A percentile compares a stretch with the other conserved stretches of the same genome.
Evolutionary conservation across 495 filamentous ascomycete genomes (phyloP).

Genomic region (Penicillium riverlandense): DNA sequence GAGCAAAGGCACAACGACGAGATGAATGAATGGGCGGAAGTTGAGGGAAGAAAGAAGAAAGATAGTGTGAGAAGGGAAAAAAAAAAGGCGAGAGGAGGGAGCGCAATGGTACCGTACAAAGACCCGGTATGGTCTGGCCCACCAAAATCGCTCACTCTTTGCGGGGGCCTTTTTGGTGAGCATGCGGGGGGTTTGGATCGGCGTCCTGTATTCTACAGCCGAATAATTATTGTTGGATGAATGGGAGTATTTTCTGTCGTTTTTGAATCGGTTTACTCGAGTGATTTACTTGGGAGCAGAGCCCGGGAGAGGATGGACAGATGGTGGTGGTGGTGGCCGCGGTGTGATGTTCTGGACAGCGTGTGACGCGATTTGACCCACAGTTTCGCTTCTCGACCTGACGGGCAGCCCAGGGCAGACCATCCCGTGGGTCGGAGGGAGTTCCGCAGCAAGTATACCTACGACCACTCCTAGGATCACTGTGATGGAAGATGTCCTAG

Average conservation of each 20-base stretch:
- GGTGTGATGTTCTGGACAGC: neutral
- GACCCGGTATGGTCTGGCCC: conserved; percentile 19
- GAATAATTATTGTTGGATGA: no score
- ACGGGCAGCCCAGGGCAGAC: no score
- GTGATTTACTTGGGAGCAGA: no score
- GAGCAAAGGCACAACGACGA: conserved; percentile 2
- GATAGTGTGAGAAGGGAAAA: conserved; percentile 8
- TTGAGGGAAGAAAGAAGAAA: conserved; percentile 1
- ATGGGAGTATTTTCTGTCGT: neutral
- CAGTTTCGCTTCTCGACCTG: no score
- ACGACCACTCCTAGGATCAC: no score
- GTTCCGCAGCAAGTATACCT: no score
- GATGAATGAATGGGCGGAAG: conserved; percentile 2
- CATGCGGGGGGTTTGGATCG: conserved; percentile 16
- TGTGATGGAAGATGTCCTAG: no score
- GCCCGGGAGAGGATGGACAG: no score
- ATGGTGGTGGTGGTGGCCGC: neutral
- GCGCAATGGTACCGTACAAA: conserved; percentile 3
- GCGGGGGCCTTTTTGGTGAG: conserved; percentile 25
- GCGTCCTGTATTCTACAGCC: no score
- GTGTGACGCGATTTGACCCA: no score
- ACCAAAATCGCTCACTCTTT: conserved; percentile 29
- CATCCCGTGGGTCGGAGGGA: no score
- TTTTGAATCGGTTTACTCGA: no score
- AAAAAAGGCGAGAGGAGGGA: conserved; percentile 6